A percentile compares a stretch with the other conserved stretches of the same genome.
Conservation (phyloP, 768 basidiomycete genomes). For the Rhodotorula graminis region DNA sequence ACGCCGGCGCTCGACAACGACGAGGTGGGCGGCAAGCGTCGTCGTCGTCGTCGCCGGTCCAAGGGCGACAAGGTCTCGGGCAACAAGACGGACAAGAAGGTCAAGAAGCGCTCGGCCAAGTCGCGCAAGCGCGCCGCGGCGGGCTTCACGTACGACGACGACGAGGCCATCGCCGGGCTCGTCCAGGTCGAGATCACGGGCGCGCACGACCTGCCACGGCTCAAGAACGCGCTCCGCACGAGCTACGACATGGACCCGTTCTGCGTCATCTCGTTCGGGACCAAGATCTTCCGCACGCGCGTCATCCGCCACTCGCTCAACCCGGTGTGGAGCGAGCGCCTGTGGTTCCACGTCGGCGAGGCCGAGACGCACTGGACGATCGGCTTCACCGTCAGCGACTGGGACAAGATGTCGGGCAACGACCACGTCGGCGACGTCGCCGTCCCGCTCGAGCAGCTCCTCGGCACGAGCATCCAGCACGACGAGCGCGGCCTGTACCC, state of each 20-base stretch:
- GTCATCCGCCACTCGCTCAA: slow-evolving; percentile 77
- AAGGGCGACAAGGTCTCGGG: not conserved
- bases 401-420: slow-evolving; percentile 85
- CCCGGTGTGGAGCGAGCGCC: slow-evolving; percentile 89
- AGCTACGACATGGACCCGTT: slow-evolving; percentile 88
- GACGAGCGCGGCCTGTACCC: slow-evolving; percentile 56
- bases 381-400: slow-evolving; percentile 81
- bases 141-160: slow-evolving; percentile 37
- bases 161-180: slow-evolving; percentile 83
- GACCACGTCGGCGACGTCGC: slow-evolving; percentile 78
- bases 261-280: slow-evolving; percentile 89
- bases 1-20: slow-evolving; percentile 37
- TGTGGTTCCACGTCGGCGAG: slow-evolving; percentile 86
- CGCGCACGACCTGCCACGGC: slow-evolving; percentile 74
- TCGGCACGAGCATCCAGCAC: slow-evolving; percentile 62
- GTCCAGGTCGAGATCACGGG: slow-evolving; percentile 87
- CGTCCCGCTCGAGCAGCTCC: slow-evolving; percentile 66
- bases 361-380: slow-evolving; percentile 68
- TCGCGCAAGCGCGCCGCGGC: not conserved
- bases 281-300: slow-evolving; percentile 80
- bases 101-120: not conserved
- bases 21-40: not conserved
- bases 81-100: slow-evolving; percentile 1
- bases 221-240: slow-evolving; percentile 57
- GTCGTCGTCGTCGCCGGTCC: slow-evolving; percentile 46